A percentile compares a stretch with the other conserved stretches of the same genome.
phyloP scores from a whole-genome alignment of 2,329 filamentous ascomycete genomes.

The Spiromastix sp. region DNA sequence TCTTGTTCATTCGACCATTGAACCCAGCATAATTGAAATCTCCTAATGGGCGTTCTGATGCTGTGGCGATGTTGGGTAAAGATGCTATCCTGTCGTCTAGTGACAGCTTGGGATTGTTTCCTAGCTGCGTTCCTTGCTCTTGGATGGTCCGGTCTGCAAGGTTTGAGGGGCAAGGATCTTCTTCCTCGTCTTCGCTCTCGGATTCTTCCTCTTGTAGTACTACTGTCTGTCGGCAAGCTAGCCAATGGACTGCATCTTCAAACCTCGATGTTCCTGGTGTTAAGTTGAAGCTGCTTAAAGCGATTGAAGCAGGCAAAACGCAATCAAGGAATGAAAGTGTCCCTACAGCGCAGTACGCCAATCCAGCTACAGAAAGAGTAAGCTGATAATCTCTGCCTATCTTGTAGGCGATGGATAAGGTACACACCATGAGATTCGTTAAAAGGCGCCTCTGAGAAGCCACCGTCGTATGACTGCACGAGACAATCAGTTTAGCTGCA shows the following conservation, averaged over 20 bases:
- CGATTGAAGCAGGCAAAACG: constrained; percentile 31
- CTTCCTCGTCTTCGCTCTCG: constrained; percentile 32
- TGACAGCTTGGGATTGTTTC: constrained; percentile 3
- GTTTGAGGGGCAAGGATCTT: no score
- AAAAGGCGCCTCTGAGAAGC: constrained; percentile 65
- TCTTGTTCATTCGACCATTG: constrained; percentile 85
- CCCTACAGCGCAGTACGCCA: constrained; percentile 78
- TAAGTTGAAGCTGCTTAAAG: constrained; percentile 20
- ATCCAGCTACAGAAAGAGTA: constrained; percentile 52
- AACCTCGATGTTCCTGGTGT: constrained; percentile 20
- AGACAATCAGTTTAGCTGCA: constrained; percentile 15
- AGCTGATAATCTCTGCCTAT: background rate
- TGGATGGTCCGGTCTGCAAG: background rate
- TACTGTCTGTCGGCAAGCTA: constrained; percentile 54
- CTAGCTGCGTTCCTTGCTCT: no score
- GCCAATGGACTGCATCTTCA: constrained; percentile 41
- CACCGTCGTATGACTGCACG: constrained; percentile 67
- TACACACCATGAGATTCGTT: constrained; percentile 71
- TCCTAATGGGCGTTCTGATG: constrained; percentile 11
- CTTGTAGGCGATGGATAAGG: constrained; percentile 8
- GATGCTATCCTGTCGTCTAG: constrained; percentile 16
- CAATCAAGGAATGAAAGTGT: constrained; percentile 66
- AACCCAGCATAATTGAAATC: constrained; percentile 56
- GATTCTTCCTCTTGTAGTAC: constrained; percentile 43
- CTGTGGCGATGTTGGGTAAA: constrained; percentile 19